These are phyloP conservation scores for Falciphora oryzae DNA, from an alignment of 2,329 filamentous ascomycete species.

Conservation along the genomic window DNA sequence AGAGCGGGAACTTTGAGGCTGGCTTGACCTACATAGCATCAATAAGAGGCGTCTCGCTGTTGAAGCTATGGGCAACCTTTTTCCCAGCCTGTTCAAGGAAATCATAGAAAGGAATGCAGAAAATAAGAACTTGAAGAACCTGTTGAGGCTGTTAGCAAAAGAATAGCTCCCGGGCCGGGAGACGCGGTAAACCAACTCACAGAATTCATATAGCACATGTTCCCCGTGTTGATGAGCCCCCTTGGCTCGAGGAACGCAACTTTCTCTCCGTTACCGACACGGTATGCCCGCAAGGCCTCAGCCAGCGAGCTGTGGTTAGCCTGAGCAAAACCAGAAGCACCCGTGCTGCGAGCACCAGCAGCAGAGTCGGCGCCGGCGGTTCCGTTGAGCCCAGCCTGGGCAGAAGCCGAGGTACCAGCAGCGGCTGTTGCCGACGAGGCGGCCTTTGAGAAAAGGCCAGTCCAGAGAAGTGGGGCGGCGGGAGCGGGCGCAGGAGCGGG, in stretches of 20 bases:
- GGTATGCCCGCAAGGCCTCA: conserved; percentile 71
- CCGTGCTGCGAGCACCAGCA: conserved; percentile 19
- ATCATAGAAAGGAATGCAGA: conserved; percentile 89
- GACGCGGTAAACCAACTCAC: conserved; percentile 46
- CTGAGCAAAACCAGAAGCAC: conserved; percentile 34
- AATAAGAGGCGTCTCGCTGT: conserved; percentile 87
- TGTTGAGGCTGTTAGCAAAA: conserved; percentile 37
- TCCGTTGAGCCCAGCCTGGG: conserved; percentile 20
- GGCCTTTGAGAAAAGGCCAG: conserved; percentile 28
- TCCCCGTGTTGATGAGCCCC: conserved; percentile 92
- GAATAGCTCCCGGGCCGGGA: not conserved
- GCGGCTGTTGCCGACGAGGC: conserved; percentile 16
- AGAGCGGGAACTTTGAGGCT: too few relatives aligned
- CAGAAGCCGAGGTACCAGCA: conserved; percentile 17
- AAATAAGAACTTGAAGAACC: conserved; percentile 93
- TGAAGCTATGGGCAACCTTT: conserved; percentile 83
- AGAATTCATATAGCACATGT: conserved; percentile 99
- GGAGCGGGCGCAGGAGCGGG: conserved; percentile 20
- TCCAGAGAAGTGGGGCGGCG: conserved; percentile 33
- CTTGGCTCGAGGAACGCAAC: conserved; percentile 84
- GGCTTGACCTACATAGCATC: conserved; percentile 75
- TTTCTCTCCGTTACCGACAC: conserved; percentile 58
- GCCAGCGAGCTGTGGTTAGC: conserved; percentile 55
- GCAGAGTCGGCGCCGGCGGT: conserved; percentile 15
- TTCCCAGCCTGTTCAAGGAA: conserved; percentile 85